phyloP scores from a whole-genome alignment of 2,329 filamentous ascomycete species.

The Lanzia echinophila region DNA sequence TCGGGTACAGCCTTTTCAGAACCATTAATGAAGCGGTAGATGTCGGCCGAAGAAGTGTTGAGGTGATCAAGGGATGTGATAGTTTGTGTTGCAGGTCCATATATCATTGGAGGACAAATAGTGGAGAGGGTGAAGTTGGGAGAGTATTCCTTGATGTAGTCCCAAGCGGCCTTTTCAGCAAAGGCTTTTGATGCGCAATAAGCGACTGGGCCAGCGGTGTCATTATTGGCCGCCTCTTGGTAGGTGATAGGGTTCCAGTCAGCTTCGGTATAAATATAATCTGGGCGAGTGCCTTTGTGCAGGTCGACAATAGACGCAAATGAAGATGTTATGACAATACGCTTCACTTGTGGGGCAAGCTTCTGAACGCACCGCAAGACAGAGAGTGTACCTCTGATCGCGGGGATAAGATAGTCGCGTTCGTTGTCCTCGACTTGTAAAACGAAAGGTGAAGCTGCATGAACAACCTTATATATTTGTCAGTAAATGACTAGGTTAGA shows the following conservation, averaged over 20 bases:
- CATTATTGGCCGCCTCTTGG: conserved; percentile 33
- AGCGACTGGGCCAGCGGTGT: conserved; percentile 12
- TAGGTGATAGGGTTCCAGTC: conserved; percentile 48
- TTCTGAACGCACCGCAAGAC: conserved; percentile 41
- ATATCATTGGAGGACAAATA: conserved; percentile 54
- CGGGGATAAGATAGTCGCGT: conserved; percentile 42
- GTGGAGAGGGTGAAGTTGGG: conserved; percentile 52
- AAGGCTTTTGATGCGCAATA: conserved; percentile 48
- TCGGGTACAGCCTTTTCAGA: conserved; percentile 46
- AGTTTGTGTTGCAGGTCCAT: conserved; percentile 55
- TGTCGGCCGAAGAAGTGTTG: conserved; percentile 65
- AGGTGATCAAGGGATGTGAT: conserved; percentile 52
- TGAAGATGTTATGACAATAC: conserved; percentile 51
- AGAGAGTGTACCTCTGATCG: conserved; percentile 44
- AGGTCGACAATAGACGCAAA: conserved; percentile 53
- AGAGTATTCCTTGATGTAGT: conserved; percentile 45
- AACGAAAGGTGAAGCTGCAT: conserved; percentile 55
- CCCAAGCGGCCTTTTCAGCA: conserved; percentile 59
- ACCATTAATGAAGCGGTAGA: conserved; percentile 60
- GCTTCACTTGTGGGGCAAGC: conserved; percentile 31
- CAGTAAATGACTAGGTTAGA: not conserved
- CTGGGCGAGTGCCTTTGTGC: conserved; percentile 42
- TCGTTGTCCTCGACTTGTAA: conserved; percentile 29
- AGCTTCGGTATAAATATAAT: conserved; percentile 43
- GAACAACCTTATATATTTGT: conserved; percentile 42